phyloP scores from a whole-genome alignment of 768 basidiomycete species.

The Exsudoporus frostii region DNA sequence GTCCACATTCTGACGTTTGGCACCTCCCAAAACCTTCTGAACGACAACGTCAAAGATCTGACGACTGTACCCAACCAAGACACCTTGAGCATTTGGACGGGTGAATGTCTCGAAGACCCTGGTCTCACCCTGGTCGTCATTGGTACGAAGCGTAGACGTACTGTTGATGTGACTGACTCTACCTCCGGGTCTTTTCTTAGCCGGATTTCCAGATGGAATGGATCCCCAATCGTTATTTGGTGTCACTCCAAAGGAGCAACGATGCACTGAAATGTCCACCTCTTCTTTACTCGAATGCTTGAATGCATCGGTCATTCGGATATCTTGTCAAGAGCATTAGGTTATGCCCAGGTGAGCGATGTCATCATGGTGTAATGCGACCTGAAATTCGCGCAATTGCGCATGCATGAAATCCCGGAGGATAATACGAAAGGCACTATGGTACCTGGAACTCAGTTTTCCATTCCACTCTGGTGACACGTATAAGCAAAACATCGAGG shows the following conservation, averaged over 20 bases:
- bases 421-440: neutral
- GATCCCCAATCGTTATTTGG: neutral
- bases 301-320: neutral
- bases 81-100: neutral
- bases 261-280: too few species aligned
- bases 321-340: too few species aligned
- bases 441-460: neutral
- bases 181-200: neutral
- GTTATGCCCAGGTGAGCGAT: too few species aligned
- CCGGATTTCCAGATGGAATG: neutral
- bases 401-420: neutral
- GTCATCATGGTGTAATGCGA: neutral
- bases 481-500: neutral
- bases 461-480: neutral
- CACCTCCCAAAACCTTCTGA: neutral
- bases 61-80: neutral
- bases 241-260: too few species aligned
- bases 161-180: neutral
- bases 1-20: neutral
- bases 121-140: neutral
- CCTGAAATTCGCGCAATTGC: neutral
- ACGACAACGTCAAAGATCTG: neutral
- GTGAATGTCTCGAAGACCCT: conserved; percentile 3
- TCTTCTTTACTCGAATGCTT: too few species aligned
- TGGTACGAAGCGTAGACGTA: neutral